Conservation (phyloP, 2,329 filamentous ascomycete genomes). For the Penicillium janthinellum region DNA sequence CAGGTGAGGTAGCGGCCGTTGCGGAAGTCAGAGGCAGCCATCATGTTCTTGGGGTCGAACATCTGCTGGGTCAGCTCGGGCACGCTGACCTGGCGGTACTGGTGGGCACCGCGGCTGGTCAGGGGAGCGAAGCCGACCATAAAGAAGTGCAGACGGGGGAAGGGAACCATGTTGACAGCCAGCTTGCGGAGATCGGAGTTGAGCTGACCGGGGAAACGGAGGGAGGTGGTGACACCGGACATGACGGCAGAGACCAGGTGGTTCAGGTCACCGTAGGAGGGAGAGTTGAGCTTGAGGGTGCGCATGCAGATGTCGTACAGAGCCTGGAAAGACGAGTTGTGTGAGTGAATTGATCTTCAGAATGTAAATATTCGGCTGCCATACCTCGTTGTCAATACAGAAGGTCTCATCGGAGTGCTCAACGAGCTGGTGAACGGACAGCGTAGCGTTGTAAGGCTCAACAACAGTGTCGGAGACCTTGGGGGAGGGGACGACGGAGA, state of each 20-base stretch:
- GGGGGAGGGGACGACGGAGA: conserved; percentile 97
- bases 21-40: conserved; percentile 99
- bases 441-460: conserved; percentile 99
- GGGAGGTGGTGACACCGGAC: conserved; percentile 97
- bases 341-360: neutral
- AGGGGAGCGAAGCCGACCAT: conserved; percentile 99
- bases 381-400: conserved; percentile 98
- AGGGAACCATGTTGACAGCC: conserved; percentile 99
- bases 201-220: conserved; percentile 99
- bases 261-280: conserved; percentile 98
- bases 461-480: conserved; percentile 99
- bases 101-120: conserved; percentile 87
- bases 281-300: conserved; percentile 97
- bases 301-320: conserved; percentile 99
- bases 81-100: conserved; percentile 96
- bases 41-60: conserved; percentile 99
- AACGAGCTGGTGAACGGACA: conserved; percentile 97
- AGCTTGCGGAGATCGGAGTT: conserved; percentile 99
- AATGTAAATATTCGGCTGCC: conserved; percentile 7
- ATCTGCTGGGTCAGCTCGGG: conserved; percentile 99
- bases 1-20: conserved; percentile 99
- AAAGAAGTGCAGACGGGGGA: conserved; percentile 99
- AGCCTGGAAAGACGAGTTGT: conserved; percentile 55
- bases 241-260: conserved; percentile 99
- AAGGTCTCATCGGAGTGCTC: conserved; percentile 99